Base-by-base conservation (phyloP, 352 stramenopile genomes). In the Phytophthora tubulina region DNA sequence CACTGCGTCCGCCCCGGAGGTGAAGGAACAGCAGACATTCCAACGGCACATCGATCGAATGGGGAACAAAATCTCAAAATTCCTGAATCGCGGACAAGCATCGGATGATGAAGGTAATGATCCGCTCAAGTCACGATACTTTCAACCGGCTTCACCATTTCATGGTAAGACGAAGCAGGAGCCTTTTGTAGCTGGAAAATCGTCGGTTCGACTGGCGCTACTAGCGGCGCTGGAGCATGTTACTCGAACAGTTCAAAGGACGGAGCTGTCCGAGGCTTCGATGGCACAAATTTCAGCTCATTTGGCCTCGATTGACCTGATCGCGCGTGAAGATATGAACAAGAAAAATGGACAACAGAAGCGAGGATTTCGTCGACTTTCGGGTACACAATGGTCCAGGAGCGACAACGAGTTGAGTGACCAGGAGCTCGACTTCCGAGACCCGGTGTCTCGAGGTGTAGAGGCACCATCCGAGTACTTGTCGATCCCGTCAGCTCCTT, bases 251-350 rank as follows among this genome's bases (percentile, higher is more conserved):
- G 89, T 79, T 36, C 76, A 89, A 32, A 67, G 76, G 44, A 64
- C 79, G 17, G 85, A 93, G 45, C 72, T 93, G 10, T 84, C 61
- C 4, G 85, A 91, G 51, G 72, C 86, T 10, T 70, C 81, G 3
- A 89, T 91, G 67, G 68, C 82, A 14, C 76, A 78, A 15, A 83
- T 93, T 67, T 83, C 80, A 14, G 82, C 82, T 31, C 63, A 89
- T 46, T 64, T 93, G 17, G 70, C 69, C n/a, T 86, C 85, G 3
- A 84, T 90, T 4, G 79, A 80, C 53, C 80, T 89, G 42, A 87
- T 93, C 45, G 77, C 88, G 17, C 74, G 70, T 30, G 81, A 92
- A n/a, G 85, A 92, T 45, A 44, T 91, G 64, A 67, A 79, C 54
- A 84, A 81, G 64, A 81, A 73, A 32, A 67, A 61, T 50, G 71